Percentiles rank a stretch among this genome's conserved stretches.
Evolutionary conservation across 2,329 filamentous ascomycete genomes (phyloP).

Genomic region (Cephalotrichum gorgonifer): DNA sequence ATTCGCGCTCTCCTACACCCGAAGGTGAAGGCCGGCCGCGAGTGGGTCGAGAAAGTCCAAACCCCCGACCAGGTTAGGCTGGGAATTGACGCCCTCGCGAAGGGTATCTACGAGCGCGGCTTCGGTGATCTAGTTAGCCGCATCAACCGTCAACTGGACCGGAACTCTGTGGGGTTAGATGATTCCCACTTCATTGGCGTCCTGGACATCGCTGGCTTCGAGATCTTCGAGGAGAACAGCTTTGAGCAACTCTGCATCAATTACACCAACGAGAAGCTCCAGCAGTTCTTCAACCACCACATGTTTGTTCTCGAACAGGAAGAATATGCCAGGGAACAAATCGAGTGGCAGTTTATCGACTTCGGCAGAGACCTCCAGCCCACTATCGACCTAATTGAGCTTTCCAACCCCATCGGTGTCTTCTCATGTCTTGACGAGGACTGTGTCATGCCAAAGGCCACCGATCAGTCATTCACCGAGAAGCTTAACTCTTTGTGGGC

Average conservation of each 20-base stretch:
- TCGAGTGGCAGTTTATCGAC: conserved; percentile 99
- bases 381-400: conserved; percentile 92
- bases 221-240: conserved; percentile 97
- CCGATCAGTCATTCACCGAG: conserved; percentile 92
- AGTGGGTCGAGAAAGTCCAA: conserved; percentile 98
- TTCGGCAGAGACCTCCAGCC: conserved; percentile 95
- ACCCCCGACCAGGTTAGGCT: conserved; percentile 93
- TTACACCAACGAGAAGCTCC: conserved; percentile 98
- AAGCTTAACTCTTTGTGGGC: conserved; percentile 97
- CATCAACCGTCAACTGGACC: conserved; percentile 86
- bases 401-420: conserved; percentile 94
- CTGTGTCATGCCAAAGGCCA: conserved; percentile 97
- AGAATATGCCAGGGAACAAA: conserved; percentile 93
- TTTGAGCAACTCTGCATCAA: conserved; percentile 99
- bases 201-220: conserved; percentile 96
- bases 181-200: conserved; percentile 96
- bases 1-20: conserved; percentile 83
- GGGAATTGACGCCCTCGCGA: conserved; percentile 80
- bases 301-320: conserved; percentile 99
- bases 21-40: conserved; percentile 85
- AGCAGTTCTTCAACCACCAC: conserved; percentile 99
- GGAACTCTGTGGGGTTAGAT: conserved; percentile 70
- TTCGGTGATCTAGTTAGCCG: conserved; percentile 87
- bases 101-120: conserved; percentile 93
- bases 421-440: conserved; percentile 98